Base-by-base conservation (phyloP, 169 alveolate genomes). In the Plasmodium gaboni region DNA sequence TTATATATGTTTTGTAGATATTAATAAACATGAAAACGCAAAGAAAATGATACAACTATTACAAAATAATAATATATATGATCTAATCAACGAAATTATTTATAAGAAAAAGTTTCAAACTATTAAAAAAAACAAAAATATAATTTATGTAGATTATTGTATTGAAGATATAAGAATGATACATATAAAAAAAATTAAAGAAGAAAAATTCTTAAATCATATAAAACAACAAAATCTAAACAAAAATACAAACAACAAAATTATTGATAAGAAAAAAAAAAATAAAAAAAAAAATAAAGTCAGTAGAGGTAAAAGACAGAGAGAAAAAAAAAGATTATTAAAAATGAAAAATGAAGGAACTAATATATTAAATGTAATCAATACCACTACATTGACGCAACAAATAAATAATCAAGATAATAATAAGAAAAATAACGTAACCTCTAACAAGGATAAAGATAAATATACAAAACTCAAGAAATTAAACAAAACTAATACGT, bases 111-210 rank as follows among this genome's bases (percentile, higher is more conserved):
- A 83, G 28, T 38, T 69, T 57, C 83, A 55, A 68, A 69, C 73
- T 7, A 38, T 57, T 53, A 46, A 64, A 42, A 86, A 44, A 85
- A 85, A 85, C 61, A 86, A 86, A 60, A 61, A 86, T 73, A 72
- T 71, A 26, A 59, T 71, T 42, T 86, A 86, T 60, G 92, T 86
- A 2, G 92, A 86, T 70, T 86, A 86, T 19, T 86, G 92, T 12
- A 86, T 86, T 38, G 92, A 86, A 60, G 87, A 86, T 65, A 44
- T 86, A 71, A 44, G 92, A 60, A 86, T 70, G 92, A 10, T 86
- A n/a, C 92, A 86, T 60, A 71, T 86, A 24, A 86, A 86, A 72
- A 86, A 86, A 59, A 19, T 86, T 24, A 86, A 72, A 44, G 74
- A 55, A 70, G 92, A 86, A n/a, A 86, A 86, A 71, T 86, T 86